Evolutionary conservation across 352 stramenopile genomes (phyloP), one percentile per base, ranked within the genome.

Genomic region (Bremia lactucae): DNA sequence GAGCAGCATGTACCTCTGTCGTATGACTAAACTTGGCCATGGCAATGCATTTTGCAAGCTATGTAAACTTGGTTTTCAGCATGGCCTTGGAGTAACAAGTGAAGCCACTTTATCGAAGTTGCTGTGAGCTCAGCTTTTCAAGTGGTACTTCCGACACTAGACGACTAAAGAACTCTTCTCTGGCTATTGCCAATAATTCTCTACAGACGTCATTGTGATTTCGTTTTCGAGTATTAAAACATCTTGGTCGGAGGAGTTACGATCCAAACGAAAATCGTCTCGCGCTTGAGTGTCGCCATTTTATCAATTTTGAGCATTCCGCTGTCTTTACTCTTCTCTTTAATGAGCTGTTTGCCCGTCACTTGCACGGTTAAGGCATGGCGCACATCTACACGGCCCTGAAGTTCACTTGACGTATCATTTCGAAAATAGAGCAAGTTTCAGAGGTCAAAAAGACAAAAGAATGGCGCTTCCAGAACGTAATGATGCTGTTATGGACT

Each of bases 391-490:
- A 89, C 77, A 9, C 73, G 73, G 0, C 77, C 77, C 39, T 89
- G 74, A 2, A 84, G 53, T 38, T 85, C 74, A 14, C 61, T 68
- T 20, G 86, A 48, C 5, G 67, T 78, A 31, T 87, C 77, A 38
- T 89, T 74, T 20, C 68, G 70, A 19, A 89, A 89, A 42, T 89
- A 89, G 1, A 89, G 50, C 25, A 89, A 50, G 34, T 89, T 0
- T 74, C 77, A 0, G 72, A 79, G 25, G 65, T 73, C n/a, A 89
- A 36, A 25, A 82, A 89, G 21, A 86, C 65, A 38, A 89, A 88
- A 36, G 72, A 89, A 43, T 86, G 77, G 5, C 73, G 67, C 47
- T 89, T 89, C 77, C 77, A 89, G 54, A 82, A 86, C 40, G 77
- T 83, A 46, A 89, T 89, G 36, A 89, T 86, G 24, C 70, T 83